A percentile compares a stretch with the other conserved stretches of the same genome.
These are phyloP conservation scores for Clarireedia monteithiana DNA, from an alignment of 2,329 filamentous ascomycete genomes.

Conservation along the genomic window DNA sequence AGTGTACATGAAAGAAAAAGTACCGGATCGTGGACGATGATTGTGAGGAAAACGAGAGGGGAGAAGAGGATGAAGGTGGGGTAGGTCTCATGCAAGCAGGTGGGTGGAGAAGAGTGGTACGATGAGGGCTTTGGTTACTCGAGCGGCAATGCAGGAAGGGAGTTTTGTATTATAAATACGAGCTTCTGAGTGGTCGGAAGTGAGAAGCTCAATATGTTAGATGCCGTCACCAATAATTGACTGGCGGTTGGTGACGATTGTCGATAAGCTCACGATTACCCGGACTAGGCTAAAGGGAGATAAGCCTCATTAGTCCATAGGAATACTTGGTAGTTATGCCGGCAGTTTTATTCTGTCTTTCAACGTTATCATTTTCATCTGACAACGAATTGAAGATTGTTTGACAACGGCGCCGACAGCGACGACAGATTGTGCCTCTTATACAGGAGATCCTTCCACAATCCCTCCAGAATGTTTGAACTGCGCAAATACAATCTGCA, in stretches of 20 bases:
- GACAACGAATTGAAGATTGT: no score
- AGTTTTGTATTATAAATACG: background rate
- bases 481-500: no score
- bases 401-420: no score
- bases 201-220: constrained; percentile 9
- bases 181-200: background rate
- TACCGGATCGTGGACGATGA: background rate
- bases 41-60: background rate
- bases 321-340: no score
- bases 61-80: background rate
- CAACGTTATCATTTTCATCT: no score
- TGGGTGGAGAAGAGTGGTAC: background rate
- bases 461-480: no score
- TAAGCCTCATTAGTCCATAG: background rate
- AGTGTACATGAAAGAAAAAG: constrained; percentile 6
- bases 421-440: no score
- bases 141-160: no score
- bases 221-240: background rate
- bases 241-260: background rate
- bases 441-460: no score
- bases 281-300: background rate
- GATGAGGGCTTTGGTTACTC: background rate
- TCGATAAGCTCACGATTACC: background rate
- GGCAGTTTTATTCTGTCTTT: no score
- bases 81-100: background rate